These are phyloP conservation scores for Trichocomaceae sp. DNA, from an alignment of 2,329 filamentous ascomycete species.

Conservation along the genomic window DNA sequence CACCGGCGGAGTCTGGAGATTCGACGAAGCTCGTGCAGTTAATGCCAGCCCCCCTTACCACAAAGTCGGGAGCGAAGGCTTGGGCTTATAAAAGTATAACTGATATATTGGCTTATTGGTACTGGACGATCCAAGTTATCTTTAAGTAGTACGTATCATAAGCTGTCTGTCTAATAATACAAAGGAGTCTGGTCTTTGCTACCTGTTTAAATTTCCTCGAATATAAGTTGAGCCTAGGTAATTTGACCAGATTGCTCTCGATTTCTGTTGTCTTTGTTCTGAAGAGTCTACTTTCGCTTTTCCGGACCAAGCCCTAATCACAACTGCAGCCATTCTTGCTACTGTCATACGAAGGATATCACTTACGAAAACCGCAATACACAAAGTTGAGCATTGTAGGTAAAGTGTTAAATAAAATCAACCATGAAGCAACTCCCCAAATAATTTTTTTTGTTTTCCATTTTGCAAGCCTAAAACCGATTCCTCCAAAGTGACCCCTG, in stretches of 20 bases:
- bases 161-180: not conserved
- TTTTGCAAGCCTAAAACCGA: not conserved
- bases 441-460: not conserved
- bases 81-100: conserved; percentile 26
- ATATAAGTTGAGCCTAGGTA: not conserved
- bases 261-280: too few species aligned
- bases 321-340: too few species aligned
- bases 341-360: too few species aligned
- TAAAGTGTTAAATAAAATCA: not conserved
- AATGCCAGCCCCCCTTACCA: conserved; percentile 39
- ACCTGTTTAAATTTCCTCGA: not conserved
- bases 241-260: not conserved
- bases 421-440: not conserved
- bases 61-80: conserved; percentile 32
- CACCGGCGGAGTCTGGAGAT: conserved; percentile 65
- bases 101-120: not conserved
- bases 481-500: not conserved
- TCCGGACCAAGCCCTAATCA: too few species aligned
- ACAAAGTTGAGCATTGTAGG: too few species aligned
- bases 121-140: not conserved
- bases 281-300: too few species aligned
- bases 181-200: not conserved
- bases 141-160: not conserved
- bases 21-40: conserved; percentile 51
- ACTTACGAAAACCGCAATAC: not conserved